phyloP scores from a whole-genome alignment of 2,329 filamentous ascomycete species.

The Trichoderma sp. region DNA sequence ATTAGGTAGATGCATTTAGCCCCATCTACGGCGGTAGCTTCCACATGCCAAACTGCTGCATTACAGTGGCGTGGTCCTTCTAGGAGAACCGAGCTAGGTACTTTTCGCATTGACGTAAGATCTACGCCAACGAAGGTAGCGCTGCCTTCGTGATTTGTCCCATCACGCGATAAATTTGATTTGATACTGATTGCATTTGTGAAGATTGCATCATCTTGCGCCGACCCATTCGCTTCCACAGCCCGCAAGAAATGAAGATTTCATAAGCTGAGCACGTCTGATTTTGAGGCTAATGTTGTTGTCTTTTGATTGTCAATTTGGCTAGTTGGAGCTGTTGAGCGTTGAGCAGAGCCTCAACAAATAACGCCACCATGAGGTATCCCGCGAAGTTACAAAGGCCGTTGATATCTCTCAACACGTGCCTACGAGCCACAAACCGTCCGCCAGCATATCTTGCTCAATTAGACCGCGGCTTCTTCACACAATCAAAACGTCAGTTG shows the following conservation, averaged over 20 bases:
- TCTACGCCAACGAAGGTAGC: slow-evolving; percentile 19
- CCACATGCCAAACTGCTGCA: slow-evolving; percentile 10
- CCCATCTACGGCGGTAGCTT: neutral
- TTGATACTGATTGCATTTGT: neutral
- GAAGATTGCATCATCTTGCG: neutral
- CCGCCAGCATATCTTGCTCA: slow-evolving; percentile 27
- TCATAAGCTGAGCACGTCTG: neutral
- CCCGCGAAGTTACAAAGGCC: slow-evolving; percentile 22
- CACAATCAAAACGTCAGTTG: slow-evolving; percentile 29
- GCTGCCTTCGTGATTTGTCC: neutral
- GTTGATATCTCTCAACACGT: slow-evolving; percentile 17
- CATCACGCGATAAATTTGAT: slow-evolving; percentile 3
- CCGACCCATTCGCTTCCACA: slow-evolving; percentile 2
- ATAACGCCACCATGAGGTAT: slow-evolving; percentile 25
- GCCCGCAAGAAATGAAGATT: slow-evolving; percentile 1
- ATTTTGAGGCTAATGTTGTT: neutral
- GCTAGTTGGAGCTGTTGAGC: slow-evolving; percentile 2
- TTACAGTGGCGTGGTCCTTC: neutral
- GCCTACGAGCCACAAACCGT: slow-evolving; percentile 8
- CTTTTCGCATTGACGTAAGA: slow-evolving; percentile 19
- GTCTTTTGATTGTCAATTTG: neutral
- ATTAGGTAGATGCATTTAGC: neutral
- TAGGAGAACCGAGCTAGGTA: neutral
- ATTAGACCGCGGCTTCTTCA: slow-evolving; percentile 29
- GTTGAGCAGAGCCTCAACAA: neutral